Evolutionary conservation across 768 basidiomycete genomes (phyloP).

Genomic region (Panus rudis): DNA sequence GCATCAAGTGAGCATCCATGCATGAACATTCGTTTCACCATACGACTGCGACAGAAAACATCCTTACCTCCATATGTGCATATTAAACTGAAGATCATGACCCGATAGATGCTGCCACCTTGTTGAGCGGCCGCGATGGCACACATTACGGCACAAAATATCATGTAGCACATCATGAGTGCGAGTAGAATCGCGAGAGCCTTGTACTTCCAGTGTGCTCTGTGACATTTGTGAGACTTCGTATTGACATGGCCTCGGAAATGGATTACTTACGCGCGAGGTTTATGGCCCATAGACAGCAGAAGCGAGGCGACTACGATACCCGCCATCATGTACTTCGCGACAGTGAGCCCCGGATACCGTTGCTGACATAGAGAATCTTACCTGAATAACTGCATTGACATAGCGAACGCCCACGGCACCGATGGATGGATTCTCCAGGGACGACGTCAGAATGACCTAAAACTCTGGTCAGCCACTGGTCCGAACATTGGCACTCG

Average conservation of each 20-base stretch:
- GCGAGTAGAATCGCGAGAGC: constrained; percentile 68
- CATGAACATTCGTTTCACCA: not conserved
- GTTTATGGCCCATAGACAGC: constrained; percentile 94
- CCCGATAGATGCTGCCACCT: constrained; percentile 56
- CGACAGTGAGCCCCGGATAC: not conserved
- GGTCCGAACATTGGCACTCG: constrained; percentile 2
- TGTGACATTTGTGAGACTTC: constrained; percentile 19
- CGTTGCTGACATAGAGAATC: no score
- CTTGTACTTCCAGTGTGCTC: constrained; percentile 83
- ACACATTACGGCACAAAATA: constrained; percentile 77
- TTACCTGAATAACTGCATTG: constrained; percentile 71
- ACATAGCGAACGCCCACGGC: constrained; percentile 60
- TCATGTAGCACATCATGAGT: constrained; percentile 75
- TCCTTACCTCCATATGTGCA: constrained; percentile 74
- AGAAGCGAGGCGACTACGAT: constrained; percentile 86
- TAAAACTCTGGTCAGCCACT: constrained; percentile 19
- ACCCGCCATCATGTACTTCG: constrained; percentile 52
- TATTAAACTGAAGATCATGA: constrained; percentile 81
- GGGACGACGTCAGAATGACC: constrained; percentile 83
- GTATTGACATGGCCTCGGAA: not conserved
- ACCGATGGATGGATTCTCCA: constrained; percentile 68
- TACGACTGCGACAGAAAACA: not conserved
- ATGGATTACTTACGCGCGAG: constrained; percentile 55
- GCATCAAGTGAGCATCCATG: constrained; percentile 4
- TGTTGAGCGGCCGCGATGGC: constrained; percentile 64